Evolutionary conservation across 768 basidiomycete species (phyloP), one percentile per base, ranked within the genome.

Genomic region (Rhodocollybia butyracea): DNA sequence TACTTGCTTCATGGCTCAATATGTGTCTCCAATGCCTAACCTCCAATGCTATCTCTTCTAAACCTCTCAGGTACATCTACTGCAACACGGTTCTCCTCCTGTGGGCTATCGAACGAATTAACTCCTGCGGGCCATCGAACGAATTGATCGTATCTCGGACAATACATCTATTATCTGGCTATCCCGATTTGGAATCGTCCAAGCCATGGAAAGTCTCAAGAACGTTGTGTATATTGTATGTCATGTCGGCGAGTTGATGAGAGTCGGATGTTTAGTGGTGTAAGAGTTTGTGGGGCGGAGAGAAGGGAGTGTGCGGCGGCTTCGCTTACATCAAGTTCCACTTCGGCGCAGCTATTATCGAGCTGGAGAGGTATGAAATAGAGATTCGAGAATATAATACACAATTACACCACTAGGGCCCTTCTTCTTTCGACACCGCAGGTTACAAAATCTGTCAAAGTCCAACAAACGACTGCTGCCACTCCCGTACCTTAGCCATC

Each of bases 61-160:
- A 90, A 62, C 80, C 89, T 17, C 75, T 90, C n/a, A 82, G 88
- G 57, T 84, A 90, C 67, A 84, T 90, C 54, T 90, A 90, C 70
- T 90, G 90, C 72, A 86, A 89, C 67, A 79, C 83, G 15, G 86
- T 89, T 24, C 73, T 90, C 13, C 76, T 89, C 45, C 75, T 90
- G 5, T 80, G 88, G 40, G 89, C 89, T 2, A 78, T 89, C 22
- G 73, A 82, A 3, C 81, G 88, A 21, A 74, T 88, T n/a, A 1
- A 80, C 81, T 5, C 83, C 84, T 90, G 5, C 81, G 88, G 40
- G 89, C 89, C 2, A 78, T 89, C 22, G 73, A 82, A 3, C 81
- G 88, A 21, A 74, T 88, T n/a, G 1, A 80, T 81, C 84, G 3
- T 87, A 86, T 61, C 73, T 90, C 15, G 73, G 76, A 7, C 77